These are phyloP conservation scores for Epithele typhae DNA, from an alignment of 768 basidiomycete genomes.

Conservation along the genomic window DNA sequence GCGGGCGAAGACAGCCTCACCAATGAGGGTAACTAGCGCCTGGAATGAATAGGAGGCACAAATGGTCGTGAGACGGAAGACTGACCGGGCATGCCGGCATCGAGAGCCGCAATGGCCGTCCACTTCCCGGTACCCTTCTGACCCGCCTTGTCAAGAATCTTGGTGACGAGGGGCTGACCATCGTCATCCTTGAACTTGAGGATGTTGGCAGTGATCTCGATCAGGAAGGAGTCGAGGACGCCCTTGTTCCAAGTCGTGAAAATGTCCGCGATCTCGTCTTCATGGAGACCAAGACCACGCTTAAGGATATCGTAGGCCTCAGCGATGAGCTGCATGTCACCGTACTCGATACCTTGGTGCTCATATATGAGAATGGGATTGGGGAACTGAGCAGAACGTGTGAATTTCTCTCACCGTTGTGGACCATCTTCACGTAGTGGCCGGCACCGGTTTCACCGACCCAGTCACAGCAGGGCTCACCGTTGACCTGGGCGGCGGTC, in stretches of 20 bases:
- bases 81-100: constrained; percentile 82
- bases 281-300: constrained; percentile 83
- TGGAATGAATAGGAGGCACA: no score
- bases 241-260: constrained; percentile 97
- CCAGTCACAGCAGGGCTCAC: constrained; percentile 99
- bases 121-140: constrained; percentile 99
- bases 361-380: no score
- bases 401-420: constrained; percentile 64
- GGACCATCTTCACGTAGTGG: constrained; percentile 99
- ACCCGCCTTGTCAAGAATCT: constrained; percentile 94
- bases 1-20: constrained; percentile 98
- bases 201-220: constrained; percentile 97
- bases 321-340: constrained; percentile 99
- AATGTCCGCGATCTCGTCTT: constrained; percentile 91
- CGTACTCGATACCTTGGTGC: constrained; percentile 92
- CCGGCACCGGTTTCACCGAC: constrained; percentile 94
- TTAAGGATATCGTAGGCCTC: constrained; percentile 99
- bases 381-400: constrained; percentile 9
- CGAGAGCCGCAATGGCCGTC: constrained; percentile 97
- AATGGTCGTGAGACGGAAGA: neutral
- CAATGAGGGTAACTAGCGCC: constrained; percentile 45
- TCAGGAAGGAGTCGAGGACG: constrained; percentile 98
- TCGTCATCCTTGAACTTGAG: constrained; percentile 97
- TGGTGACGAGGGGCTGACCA: constrained; percentile 83
- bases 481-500: constrained; percentile 90